Base-by-base conservation (phyloP, 2,329 filamentous ascomycete genomes). In the Colletotrichum endophyticum region DNA sequence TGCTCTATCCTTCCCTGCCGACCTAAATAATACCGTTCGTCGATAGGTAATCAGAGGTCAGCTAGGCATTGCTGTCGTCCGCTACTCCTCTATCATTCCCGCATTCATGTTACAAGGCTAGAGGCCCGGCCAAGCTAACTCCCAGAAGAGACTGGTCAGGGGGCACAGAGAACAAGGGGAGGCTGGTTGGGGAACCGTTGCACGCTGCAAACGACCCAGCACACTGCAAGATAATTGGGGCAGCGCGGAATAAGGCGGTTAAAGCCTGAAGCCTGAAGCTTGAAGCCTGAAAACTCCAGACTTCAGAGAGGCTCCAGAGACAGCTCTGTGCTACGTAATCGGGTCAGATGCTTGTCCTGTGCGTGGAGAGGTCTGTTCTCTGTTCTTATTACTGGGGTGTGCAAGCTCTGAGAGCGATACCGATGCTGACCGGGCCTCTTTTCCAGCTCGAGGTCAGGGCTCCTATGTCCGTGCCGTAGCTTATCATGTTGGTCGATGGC, bases 121-220 rank as follows among this genome's bases (percentile, higher is more conserved):
- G 27, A 66, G 49, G 28, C 36, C 56, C 39, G 36, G 32, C 8
- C 57, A 53, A 28, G 70, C 73, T 76, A 73, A 28, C 59, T 64
- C 70, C 72, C 49, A 64, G 49, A 64, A 61, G 44, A 74, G 73
- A 36, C 70, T 76, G 73, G 73, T 74, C 70, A 66, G 73, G 69
- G 64, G 59, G 49, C 59, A 72, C 28, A 49, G 57, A 25, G 59
- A 39, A 76, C 74, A 70, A 76, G 74, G 74, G 44, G 28, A 69
- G 64, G 73, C 73, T 76, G 70, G 73, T 27, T 68, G 27, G 39
- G 63, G 64, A 30, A 56, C 70, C 74, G 74, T 76, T 76, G 70
- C 57, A 66, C 64, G 64, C 70, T 74, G 74, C 66, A 74, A 70
- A 63, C 74, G 49, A 71, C 36, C 36, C 34, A 59, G 25, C 34